These are phyloP conservation scores for Jacaranda mimosifolia DNA, from an alignment of 257 asterid genomes.

Conservation along the genomic window DNA sequence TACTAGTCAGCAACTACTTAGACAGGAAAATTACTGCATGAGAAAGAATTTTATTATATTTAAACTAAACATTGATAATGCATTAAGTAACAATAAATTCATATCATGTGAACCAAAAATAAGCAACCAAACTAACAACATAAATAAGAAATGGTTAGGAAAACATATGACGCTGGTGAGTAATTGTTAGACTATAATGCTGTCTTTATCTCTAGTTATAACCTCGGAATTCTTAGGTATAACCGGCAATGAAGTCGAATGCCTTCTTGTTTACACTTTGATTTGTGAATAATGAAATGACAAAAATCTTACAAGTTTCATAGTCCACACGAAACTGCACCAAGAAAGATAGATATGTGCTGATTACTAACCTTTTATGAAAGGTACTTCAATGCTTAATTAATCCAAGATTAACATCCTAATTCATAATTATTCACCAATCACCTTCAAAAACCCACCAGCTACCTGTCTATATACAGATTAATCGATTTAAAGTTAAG, in stretches of 20 bases:
- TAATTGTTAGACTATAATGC: neutral
- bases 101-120: neutral
- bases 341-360: neutral
- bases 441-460: neutral
- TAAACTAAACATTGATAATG: neutral
- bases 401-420: neutral
- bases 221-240: neutral
- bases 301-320: neutral
- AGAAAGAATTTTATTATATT: neutral
- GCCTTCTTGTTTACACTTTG: too few relatives aligned
- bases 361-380: neutral
- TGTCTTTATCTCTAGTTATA: neutral
- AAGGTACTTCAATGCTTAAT: neutral
- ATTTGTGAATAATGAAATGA: too few relatives aligned
- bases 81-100: neutral
- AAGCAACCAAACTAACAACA: neutral
- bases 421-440: neutral
- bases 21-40: neutral
- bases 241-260: neutral
- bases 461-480: neutral
- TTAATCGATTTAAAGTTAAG: neutral
- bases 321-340: neutral
- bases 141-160: neutral
- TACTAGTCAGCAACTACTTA: neutral
- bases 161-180: neutral